Base-by-base conservation (phyloP, 2,329 filamentous ascomycete genomes). In the Thelonectria blattea region DNA sequence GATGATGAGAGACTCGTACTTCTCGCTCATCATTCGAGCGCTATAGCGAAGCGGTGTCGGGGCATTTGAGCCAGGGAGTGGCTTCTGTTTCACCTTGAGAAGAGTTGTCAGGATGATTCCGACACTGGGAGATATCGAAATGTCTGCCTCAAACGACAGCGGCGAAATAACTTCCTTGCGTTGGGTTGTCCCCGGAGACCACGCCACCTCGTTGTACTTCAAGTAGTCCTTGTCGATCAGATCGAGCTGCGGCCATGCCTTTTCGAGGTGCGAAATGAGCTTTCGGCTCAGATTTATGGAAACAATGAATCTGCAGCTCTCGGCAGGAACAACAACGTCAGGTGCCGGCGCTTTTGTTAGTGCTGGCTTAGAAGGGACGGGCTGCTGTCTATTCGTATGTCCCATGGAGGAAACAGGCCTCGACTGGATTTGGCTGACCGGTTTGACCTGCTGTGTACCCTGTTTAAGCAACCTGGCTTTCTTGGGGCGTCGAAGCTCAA, bases 101-200 rank as follows among this genome's bases (percentile, higher is more conserved):
- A 93, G 77, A 0, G 85, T 91, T 1, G 91, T 91, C 18, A 91
- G 71, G 1, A 96, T 74, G 3, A 96, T 77, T 0, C 91, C 92
- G 0, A 84, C 86, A 0, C 79, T 81, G 0, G 91, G 87, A 0
- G 91, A 91, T 5, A 93, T 68, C 1, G 90, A 84, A 3, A 97
- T 75, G 68, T 97, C 93, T 3, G 91, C 89, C 72, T 92, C 90
- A 6, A 79, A 76, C 1, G 76, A 75, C 1, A 83, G 73, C 0
- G 76, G 64, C 0, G 79, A 81, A 4, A 68, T 60, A 3, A 76
- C 12, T 43, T 65, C 59, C n/a, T 24, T 65, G 61, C 22, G 73
- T 67, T 49, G 73, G 70, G 53, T 48, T 4, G 63, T 67, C 2
- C 62, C 53, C 64, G 72, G 24, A 54, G 73, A 56, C 78, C 77